Conservation (phyloP, 306 rosid species). For the Cicer chorassanicum region DNA sequence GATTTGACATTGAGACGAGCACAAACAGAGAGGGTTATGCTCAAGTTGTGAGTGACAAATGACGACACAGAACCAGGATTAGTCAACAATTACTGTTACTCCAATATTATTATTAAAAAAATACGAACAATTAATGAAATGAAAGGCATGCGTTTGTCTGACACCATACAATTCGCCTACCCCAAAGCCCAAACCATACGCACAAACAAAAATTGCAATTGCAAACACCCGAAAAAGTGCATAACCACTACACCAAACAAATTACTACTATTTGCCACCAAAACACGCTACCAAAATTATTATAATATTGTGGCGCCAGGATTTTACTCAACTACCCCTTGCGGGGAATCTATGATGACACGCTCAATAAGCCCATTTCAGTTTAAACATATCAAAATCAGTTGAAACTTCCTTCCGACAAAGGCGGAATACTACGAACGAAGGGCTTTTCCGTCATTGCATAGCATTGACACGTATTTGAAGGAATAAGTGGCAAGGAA, state of each 20-base stretch:
- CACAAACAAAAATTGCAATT: background rate
- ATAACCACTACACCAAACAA: slow-evolving; percentile 63
- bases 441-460: slow-evolving; percentile 58
- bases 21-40: too few relatives aligned
- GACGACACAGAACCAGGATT: too few relatives aligned
- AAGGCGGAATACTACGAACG: background rate
- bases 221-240: slow-evolving; percentile 44
- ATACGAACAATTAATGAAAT: too few relatives aligned
- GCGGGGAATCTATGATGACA: too few relatives aligned
- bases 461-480: slow-evolving; percentile 4
- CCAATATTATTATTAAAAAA: too few relatives aligned
- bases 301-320: slow-evolving; percentile 5
- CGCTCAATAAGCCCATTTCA: background rate
- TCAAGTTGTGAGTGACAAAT: too few relatives aligned
- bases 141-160: background rate
- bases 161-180: background rate
- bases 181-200: too few relatives aligned
- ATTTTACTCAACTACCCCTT: slow-evolving; percentile 54
- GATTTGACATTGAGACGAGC: too few relatives aligned
- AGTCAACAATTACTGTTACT: too few relatives aligned
- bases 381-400: background rate
- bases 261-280: slow-evolving; percentile 59
- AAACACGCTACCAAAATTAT: slow-evolving; percentile 75
- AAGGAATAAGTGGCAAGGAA: slow-evolving; percentile 35
- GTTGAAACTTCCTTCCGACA: slow-evolving; percentile 30